These are phyloP conservation scores for Hanseniaspora jakobsenii DNA, from an alignment of 805 yeast genomes.

Conservation along the genomic window DNA sequence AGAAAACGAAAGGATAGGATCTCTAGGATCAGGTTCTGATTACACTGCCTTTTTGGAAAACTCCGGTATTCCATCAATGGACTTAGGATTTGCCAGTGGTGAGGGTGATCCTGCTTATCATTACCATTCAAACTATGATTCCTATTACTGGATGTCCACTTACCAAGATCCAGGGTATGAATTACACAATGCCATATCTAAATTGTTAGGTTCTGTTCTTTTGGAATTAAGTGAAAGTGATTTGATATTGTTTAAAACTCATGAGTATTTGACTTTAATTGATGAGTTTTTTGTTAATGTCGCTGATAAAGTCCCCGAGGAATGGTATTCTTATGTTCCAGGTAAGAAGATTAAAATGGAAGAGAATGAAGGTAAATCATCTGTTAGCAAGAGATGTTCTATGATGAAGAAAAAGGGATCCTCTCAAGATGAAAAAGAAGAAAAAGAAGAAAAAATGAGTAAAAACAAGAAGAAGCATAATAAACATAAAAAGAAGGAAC, in stretches of 20 bases:
- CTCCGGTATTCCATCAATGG: slow-evolving; percentile 49
- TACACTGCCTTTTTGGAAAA: slow-evolving; percentile 50
- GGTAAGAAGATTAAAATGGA: too few species aligned
- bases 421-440: too few species aligned
- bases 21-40: slow-evolving; percentile 63
- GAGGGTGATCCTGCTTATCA: slow-evolving; percentile 51
- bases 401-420: too few species aligned
- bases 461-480: too few species aligned
- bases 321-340: slow-evolving; percentile 28
- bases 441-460: too few species aligned
- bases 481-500: background rate
- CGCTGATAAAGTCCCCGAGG: slow-evolving; percentile 29
- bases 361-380: too few species aligned
- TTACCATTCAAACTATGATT: slow-evolving; percentile 66
- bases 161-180: slow-evolving; percentile 53
- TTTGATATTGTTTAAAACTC: slow-evolving; percentile 28
- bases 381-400: too few species aligned
- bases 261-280: slow-evolving; percentile 33
- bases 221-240: slow-evolving; percentile 39
- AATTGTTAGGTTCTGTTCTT: slow-evolving; percentile 40
- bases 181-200: slow-evolving; percentile 45
- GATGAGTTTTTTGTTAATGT: slow-evolving; percentile 31
- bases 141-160: slow-evolving; percentile 55
- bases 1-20: slow-evolving; percentile 27
- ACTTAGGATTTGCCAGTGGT: slow-evolving; percentile 41